phyloP scores from a whole-genome alignment of 441 rosid species.

The Euphorbia celastroides region DNA sequence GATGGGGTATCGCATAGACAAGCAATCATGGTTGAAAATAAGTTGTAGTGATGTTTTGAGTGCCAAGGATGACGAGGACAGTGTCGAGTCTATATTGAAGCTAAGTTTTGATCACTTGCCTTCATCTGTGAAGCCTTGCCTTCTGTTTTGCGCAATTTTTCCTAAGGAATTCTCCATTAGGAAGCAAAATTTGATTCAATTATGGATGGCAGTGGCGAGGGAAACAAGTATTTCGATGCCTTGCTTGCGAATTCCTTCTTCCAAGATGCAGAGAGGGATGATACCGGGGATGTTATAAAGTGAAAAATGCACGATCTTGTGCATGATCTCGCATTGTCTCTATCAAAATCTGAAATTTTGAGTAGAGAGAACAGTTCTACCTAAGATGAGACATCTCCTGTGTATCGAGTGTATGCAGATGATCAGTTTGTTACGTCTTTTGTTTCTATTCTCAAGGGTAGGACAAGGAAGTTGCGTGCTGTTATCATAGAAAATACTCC shows the following conservation, averaged over 20 bases:
- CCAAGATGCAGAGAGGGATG: neutral
- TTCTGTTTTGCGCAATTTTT: constrained; percentile 21
- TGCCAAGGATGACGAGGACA: neutral
- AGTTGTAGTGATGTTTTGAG: neutral
- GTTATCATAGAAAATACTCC: neutral
- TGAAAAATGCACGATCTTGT: neutral
- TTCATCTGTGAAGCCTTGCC: constrained; percentile 16
- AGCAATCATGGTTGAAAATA: neutral
- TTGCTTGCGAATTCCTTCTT: neutral
- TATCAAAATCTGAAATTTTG: too few species aligned
- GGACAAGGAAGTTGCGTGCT: neutral
- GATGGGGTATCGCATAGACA: neutral
- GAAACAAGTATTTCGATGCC: constrained; percentile 14
- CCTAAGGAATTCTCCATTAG: constrained; percentile 8
- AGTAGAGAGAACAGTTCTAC: neutral
- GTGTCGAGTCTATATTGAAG: neutral
- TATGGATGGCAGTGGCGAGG: constrained; percentile 28
- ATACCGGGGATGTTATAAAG: neutral
- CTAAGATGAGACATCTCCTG: neutral
- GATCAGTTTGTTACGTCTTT: too few species aligned
- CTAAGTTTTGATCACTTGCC: constrained; percentile 20
- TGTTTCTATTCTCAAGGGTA: neutral
- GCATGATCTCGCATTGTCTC: neutral
- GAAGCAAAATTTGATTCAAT: constrained; percentile 13
- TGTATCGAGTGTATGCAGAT: too few species aligned